These are phyloP conservation scores for Clitopilus hobsonii DNA, from an alignment of 768 basidiomycete species.

Conservation along the genomic window DNA sequence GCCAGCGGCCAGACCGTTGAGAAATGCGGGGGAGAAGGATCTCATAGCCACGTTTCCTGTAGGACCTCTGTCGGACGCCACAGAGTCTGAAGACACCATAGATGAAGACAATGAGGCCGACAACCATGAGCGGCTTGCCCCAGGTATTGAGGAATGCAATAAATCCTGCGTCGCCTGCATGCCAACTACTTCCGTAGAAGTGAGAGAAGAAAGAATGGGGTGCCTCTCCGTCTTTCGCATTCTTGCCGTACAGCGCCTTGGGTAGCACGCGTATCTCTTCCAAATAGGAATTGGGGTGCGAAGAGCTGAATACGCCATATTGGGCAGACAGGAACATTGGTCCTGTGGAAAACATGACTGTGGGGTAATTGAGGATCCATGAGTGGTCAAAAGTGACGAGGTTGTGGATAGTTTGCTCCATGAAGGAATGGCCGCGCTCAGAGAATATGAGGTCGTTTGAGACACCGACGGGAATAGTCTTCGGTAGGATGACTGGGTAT, in stretches of 20 bases:
- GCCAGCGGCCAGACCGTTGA: slow-evolving; percentile 67
- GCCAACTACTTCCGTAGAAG: slow-evolving; percentile 98
- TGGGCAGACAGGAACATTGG: slow-evolving; percentile 98
- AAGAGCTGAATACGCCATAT: slow-evolving; percentile 80
- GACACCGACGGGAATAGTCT: slow-evolving; percentile 95
- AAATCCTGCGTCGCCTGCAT: slow-evolving; percentile 97
- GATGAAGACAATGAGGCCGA: slow-evolving; percentile 70
- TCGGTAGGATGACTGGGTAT: slow-evolving; percentile 86
- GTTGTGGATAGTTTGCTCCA: slow-evolving; percentile 91
- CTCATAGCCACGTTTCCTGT: slow-evolving; percentile 69
- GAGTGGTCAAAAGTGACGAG: slow-evolving; percentile 88
- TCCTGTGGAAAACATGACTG: slow-evolving; percentile 99
- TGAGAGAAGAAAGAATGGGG: slow-evolving; percentile 95
- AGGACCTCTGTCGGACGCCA: slow-evolving; percentile 52
- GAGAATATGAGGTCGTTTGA: slow-evolving; percentile 97
- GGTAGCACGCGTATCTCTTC: slow-evolving; percentile 86
- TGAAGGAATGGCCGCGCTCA: slow-evolving; percentile 79
- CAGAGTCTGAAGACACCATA: slow-evolving; percentile 61
- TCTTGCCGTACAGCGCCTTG: slow-evolving; percentile 98
- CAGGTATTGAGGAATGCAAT: slow-evolving; percentile 87
- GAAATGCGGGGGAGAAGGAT: slow-evolving; percentile 74
- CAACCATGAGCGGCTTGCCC: slow-evolving; percentile 86
- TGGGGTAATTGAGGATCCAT: slow-evolving; percentile 96
- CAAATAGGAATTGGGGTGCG: slow-evolving; percentile 60
- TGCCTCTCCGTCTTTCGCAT: slow-evolving; percentile 76